phyloP scores from a whole-genome alignment of 106 monocot genomes.

The Dendrobium officinale region DNA sequence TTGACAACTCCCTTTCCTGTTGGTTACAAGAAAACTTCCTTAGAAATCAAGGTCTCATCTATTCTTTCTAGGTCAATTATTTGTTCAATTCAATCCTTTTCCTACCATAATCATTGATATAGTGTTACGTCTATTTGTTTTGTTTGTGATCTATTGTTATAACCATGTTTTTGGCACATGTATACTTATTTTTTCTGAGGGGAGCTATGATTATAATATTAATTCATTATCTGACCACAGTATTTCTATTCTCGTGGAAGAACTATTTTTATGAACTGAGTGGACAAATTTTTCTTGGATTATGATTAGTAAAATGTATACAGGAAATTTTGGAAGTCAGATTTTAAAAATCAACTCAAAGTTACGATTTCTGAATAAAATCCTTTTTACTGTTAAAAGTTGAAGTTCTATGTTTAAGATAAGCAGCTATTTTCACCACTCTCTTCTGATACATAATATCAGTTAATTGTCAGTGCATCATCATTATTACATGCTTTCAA shows the following conservation, averaged over 20 bases:
- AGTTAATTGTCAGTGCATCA: too few species aligned
- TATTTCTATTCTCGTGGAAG: not conserved
- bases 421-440: too few species aligned
- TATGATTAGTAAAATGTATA: too few species aligned
- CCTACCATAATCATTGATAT: not conserved
- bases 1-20: slow-evolving; percentile 13
- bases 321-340: too few species aligned
- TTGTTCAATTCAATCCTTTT: not conserved
- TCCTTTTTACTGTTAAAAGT: too few species aligned
- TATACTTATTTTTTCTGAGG: not conserved
- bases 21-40: slow-evolving; percentile 2
- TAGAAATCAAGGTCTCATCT: slow-evolving; percentile 10
- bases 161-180: not conserved
- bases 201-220: not conserved
- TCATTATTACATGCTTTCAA: too few species aligned
- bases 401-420: too few species aligned
- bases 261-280: not conserved
- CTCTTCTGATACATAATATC: too few species aligned
- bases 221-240: not conserved
- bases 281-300: too few species aligned
- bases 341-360: too few species aligned
- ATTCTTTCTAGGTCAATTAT: not conserved
- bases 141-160: not conserved
- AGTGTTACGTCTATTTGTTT: too few species aligned
- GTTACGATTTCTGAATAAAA: too few species aligned